Evolutionary conservation across 2,329 filamentous ascomycete species (phyloP).

Genomic region (Ceratocystis cubensis): DNA sequence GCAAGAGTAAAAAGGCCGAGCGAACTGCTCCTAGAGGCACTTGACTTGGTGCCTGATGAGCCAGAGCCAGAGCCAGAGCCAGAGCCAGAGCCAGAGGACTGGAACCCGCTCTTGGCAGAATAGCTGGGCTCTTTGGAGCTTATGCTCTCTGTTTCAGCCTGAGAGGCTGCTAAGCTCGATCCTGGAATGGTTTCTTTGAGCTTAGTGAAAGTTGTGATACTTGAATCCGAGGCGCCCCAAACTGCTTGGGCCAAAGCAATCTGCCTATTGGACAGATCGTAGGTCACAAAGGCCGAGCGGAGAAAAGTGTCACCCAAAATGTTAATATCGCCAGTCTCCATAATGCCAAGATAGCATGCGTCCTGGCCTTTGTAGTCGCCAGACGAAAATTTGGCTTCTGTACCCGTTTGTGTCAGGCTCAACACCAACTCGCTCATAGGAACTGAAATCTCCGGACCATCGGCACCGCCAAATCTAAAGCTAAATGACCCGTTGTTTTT

Average conservation of each 20-base stretch:
- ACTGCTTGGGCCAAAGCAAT: conserved; percentile 43
- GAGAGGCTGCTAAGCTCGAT: conserved; percentile 1
- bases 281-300: conserved; percentile 48
- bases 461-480: conserved; percentile 41
- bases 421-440: conserved; percentile 46
- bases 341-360: conserved; percentile 45
- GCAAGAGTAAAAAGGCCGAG: not conserved
- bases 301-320: conserved; percentile 48
- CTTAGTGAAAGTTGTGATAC: conserved; percentile 40
- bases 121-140: conserved; percentile 6
- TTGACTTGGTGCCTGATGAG: not conserved
- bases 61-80: not conserved
- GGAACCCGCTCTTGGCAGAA: conserved; percentile 18
- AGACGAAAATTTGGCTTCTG: conserved; percentile 27
- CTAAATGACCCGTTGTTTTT: conserved; percentile 37
- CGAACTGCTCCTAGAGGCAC: not conserved
- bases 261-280: conserved; percentile 46
- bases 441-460: conserved; percentile 40
- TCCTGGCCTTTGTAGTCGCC: conserved; percentile 34
- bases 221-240: conserved; percentile 40
- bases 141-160: conserved; percentile 4
- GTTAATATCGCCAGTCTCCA: conserved; percentile 34
- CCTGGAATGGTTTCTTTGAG: conserved; percentile 37
- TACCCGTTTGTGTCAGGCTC: conserved; percentile 30
- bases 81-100: not conserved